Evolutionary conservation across 306 rosid genomes (phyloP).

Genomic region (Alnus rubra): DNA sequence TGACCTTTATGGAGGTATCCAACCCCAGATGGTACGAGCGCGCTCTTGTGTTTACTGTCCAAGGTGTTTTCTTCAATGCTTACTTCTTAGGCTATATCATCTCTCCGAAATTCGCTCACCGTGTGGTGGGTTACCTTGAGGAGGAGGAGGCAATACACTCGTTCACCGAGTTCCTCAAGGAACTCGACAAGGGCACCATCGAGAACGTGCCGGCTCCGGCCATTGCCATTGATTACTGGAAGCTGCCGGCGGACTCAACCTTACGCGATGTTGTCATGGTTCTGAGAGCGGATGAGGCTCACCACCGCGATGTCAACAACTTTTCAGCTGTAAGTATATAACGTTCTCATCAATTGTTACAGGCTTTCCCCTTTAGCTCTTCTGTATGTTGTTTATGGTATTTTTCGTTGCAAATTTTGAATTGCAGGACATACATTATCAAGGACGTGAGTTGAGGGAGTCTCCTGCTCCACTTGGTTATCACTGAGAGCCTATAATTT

Average conservation of each 20-base stretch:
- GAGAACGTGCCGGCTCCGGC: conserved; percentile 75
- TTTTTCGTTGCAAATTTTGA: conserved; percentile 11
- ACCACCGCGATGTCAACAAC: conserved; percentile 81
- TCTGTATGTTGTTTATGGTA: conserved; percentile 6
- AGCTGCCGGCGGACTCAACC: conserved; percentile 54
- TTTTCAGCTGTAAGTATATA: conserved; percentile 60
- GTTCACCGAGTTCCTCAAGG: conserved; percentile 74
- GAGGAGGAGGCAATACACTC: conserved; percentile 84
- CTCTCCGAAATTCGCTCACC: conserved; percentile 75
- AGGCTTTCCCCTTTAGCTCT: neutral
- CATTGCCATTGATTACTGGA: conserved; percentile 79
- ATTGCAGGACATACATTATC: conserved; percentile 72
- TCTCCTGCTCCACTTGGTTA: conserved; percentile 73
- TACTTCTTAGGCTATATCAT: conserved; percentile 64
- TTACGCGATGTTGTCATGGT: conserved; percentile 67
- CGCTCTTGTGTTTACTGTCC: conserved; percentile 64
- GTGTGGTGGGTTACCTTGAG: conserved; percentile 81
- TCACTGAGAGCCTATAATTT: conserved; percentile 37
- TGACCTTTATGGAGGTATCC: conserved; percentile 82
- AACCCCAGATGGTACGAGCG: conserved; percentile 75
- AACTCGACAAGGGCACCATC: conserved; percentile 65
- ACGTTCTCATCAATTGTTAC: neutral
- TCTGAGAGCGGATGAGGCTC: conserved; percentile 79
- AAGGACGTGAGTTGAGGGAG: conserved; percentile 59
- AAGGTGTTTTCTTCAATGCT: conserved; percentile 74